phyloP scores from a whole-genome alignment of 2,329 filamentous ascomycete genomes.

The Aspergillus niger region DNA sequence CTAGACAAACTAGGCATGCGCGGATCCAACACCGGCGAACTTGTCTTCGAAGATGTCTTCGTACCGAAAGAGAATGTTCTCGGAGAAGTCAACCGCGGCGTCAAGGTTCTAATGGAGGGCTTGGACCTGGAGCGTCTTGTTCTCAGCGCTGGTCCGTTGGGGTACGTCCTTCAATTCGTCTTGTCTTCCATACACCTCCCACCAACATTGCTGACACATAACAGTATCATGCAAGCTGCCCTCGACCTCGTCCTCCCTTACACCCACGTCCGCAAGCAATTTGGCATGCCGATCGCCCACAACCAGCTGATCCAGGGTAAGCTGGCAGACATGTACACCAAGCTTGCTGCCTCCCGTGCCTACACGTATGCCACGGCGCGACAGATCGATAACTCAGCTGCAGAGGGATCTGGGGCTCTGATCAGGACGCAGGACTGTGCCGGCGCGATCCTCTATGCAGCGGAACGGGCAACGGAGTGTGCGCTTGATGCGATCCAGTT shows the following conservation, averaged over 20 bases:
- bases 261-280: conserved; percentile 85
- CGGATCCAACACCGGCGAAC: conserved; percentile 92
- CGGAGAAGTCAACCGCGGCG: conserved; percentile 77
- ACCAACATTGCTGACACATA: conserved; percentile 14
- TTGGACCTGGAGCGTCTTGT: conserved; percentile 92
- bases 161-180: conserved; percentile 44
- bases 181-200: background rate
- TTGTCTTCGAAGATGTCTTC: conserved; percentile 88
- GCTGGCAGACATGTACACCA: conserved; percentile 96
- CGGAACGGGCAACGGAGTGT: conserved; percentile 81
- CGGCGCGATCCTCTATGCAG: conserved; percentile 88
- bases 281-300: conserved; percentile 80
- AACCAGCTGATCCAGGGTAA: conserved; percentile 94
- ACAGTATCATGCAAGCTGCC: conserved; percentile 81
- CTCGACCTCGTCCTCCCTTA: conserved; percentile 87
- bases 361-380: conserved; percentile 86
- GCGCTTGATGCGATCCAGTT: conserved; percentile 87
- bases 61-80: conserved; percentile 81
- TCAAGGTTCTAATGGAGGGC: conserved; percentile 92
- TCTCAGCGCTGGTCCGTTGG: conserved; percentile 84
- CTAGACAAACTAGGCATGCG: conserved; percentile 98
- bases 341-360: conserved; percentile 76
- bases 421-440: conserved; percentile 91
- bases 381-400: conserved; percentile 72
- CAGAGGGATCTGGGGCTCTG: conserved; percentile 30